Evolutionary conservation across 2,329 filamentous ascomycete species (phyloP), one percentile per base, ranked within the genome.

Genomic region (Teratosphaeria gauchensis): DNA sequence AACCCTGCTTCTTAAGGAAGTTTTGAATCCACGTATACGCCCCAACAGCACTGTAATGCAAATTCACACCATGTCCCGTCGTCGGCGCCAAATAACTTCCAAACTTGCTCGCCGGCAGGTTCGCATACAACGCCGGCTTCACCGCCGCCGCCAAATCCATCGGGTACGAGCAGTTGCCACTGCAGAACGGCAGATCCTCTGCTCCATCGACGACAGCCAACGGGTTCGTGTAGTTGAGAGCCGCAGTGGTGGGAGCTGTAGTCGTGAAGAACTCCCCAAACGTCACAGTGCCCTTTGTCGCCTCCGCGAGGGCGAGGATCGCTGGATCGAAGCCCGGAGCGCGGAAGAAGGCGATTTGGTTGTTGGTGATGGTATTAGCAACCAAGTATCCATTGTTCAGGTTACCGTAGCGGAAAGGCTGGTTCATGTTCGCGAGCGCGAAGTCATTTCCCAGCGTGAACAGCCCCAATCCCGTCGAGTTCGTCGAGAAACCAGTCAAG

Each of bases 401-500:
- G 42, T 28, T n/a, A 54, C 63, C 60, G 61, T 74, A 73, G 51
- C 68, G 69, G 54, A 61, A 60, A 3, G 69, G 66, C 14, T 65
- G 59, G 57, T 66, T 66, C 24, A 63, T 32, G n/a, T 59, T 56
- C 2, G 71, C 71, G 51, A 72, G 64, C 19, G 65, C 61, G 54
- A 69, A 59, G 63, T 71, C 69, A 24, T 66, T 56, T 19, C 63
- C 65, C 3, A 64, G 54, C 46, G 67, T 38, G 64, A 67, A 68
- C 16, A 64, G 48, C 32, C 56, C 58, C 53, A 68, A 56, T 28
- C 61, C 63, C 24, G 64, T 62, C 19, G 58, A 35, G 53, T 71
- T 69, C 55, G 57, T 54, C 11, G 68, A 67, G 64, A 72, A 73
- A 31, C 75, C 74, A 1, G 73, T 74, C 8, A 77, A 62, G 56